Conservation (phyloP, 139 green algal species). For the Nannochloris sp. region DNA sequence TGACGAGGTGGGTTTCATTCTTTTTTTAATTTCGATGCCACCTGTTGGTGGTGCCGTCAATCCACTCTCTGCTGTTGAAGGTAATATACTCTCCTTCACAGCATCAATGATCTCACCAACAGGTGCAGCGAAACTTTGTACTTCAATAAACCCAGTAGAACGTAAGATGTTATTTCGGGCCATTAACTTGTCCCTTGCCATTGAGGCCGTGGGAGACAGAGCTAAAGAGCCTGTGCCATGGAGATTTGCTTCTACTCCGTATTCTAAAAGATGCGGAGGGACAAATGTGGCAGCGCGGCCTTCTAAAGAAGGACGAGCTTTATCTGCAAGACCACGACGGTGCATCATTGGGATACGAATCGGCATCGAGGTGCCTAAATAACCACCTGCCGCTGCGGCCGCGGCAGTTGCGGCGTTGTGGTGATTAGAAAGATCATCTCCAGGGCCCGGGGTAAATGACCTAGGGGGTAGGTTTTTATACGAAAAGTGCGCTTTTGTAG, state of each 20-base stretch:
- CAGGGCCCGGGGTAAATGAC: not conserved
- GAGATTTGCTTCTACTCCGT: not conserved
- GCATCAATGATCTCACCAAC: slow-evolving; percentile 21
- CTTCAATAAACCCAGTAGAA: slow-evolving; percentile 47
- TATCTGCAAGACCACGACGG: not conserved
- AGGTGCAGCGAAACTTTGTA: not conserved
- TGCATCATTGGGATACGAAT: slow-evolving; percentile 47
- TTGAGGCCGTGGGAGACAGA: slow-evolving; percentile 19
- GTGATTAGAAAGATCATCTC: slow-evolving; percentile 7
- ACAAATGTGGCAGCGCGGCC: slow-evolving; percentile 19
- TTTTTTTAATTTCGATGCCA: not conserved
- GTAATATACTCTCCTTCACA: slow-evolving; percentile 16
- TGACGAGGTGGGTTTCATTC: not conserved
- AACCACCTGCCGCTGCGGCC: not conserved
- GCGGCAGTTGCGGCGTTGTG: not conserved
- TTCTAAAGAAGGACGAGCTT: not conserved
- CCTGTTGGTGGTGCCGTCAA: not conserved
- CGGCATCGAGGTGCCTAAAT: slow-evolving; percentile 41
- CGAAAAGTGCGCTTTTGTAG: slow-evolving; percentile 5
- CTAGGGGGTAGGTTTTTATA: no score
- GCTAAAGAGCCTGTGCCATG: not conserved
- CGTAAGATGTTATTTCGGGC: slow-evolving; percentile 48
- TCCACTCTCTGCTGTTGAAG: no score
- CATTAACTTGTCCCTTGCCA: slow-evolving; percentile 36
- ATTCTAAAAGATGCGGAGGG: slow-evolving; percentile 37